Percentiles rank a stretch among this genome's conserved stretches.
These are phyloP conservation scores for Tylopilus vinaceipallidus DNA, from an alignment of 768 basidiomycete genomes.

Conservation along the genomic window DNA sequence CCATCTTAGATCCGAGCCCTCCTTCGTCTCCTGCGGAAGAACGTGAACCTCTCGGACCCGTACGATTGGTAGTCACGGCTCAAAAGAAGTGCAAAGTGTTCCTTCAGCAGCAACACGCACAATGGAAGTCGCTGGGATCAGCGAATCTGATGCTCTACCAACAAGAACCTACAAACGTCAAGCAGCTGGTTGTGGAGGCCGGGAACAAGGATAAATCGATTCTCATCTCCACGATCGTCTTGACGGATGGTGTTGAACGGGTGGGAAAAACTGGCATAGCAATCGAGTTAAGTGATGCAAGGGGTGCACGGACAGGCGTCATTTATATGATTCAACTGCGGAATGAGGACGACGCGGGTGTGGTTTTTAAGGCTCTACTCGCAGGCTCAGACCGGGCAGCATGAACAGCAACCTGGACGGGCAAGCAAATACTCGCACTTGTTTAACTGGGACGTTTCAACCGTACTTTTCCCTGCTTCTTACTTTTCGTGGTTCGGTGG, in stretches of 20 bases:
- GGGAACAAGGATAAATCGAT: conserved; percentile 73
- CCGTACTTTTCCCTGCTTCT: background rate
- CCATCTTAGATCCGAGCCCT: conserved; percentile 73
- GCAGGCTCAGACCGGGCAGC: conserved; percentile 77
- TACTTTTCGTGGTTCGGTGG: background rate
- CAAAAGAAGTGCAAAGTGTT: conserved; percentile 99
- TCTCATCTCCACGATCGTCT: conserved; percentile 92
- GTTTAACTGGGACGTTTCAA: background rate
- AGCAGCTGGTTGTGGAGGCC: conserved; percentile 93
- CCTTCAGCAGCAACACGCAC: conserved; percentile 91
- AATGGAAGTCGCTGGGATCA: conserved; percentile 94
- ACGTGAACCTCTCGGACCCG: conserved; percentile 56
- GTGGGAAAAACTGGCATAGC: conserved; percentile 99
- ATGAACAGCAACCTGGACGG: conserved; percentile 7
- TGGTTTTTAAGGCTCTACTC: conserved; percentile 82
- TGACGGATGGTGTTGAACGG: conserved; percentile 94
- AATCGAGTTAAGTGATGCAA: conserved; percentile 83
- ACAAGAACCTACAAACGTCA: conserved; percentile 82
- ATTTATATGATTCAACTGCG: conserved; percentile 97
- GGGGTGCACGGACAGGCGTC: conserved; percentile 88
- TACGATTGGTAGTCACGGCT: conserved; percentile 74
- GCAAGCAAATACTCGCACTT: background rate
- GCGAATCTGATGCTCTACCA: conserved; percentile 86
- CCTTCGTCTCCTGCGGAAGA: conserved; percentile 77
- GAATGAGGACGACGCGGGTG: conserved; percentile 82